Percentiles rank a stretch among this genome's conserved stretches.
These are phyloP conservation scores for Talaromyces rugulosus DNA, from an alignment of 2,329 filamentous ascomycete species.

Conservation along the genomic window DNA sequence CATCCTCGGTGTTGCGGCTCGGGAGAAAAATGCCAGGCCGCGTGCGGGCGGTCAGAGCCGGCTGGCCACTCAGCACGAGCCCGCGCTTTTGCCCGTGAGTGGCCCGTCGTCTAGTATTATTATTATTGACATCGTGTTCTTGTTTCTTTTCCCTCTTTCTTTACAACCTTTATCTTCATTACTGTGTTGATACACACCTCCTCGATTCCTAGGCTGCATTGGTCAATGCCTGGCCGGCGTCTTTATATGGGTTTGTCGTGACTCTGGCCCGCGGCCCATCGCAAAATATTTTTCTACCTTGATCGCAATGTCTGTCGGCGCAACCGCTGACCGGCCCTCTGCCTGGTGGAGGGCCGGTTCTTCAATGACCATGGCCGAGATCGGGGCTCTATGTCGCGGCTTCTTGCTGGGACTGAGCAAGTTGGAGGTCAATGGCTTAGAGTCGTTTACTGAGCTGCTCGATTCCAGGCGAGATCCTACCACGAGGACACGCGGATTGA, in stretches of 20 bases:
- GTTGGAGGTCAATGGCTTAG: slow-evolving; percentile 72
- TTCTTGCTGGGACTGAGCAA: slow-evolving; percentile 74
- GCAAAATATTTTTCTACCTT: slow-evolving; percentile 9
- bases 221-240: background rate
- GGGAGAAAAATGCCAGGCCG: background rate
- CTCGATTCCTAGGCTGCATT: background rate
- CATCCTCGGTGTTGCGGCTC: background rate
- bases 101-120: background rate
- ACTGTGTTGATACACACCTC: slow-evolving; percentile 20
- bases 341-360: slow-evolving; percentile 66
- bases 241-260: slow-evolving; percentile 16
- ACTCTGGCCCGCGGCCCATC: slow-evolving; percentile 18
- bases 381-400: slow-evolving; percentile 64
- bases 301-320: slow-evolving; percentile 33
- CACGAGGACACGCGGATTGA: slow-evolving; percentile 67
- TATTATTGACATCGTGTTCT: background rate
- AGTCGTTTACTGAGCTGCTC: slow-evolving; percentile 69
- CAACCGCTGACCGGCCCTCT: slow-evolving; percentile 41
- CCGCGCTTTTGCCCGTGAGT: slow-evolving; percentile 3
- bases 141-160: slow-evolving; percentile 3
- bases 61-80: slow-evolving; percentile 3
- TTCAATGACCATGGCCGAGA: slow-evolving; percentile 68
- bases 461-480: slow-evolving; percentile 67
- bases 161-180: background rate
- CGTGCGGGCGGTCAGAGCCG: background rate